These are phyloP conservation scores for Pleurotus salmoneostramineus DNA, from an alignment of 768 basidiomycete genomes.

Conservation along the genomic window DNA sequence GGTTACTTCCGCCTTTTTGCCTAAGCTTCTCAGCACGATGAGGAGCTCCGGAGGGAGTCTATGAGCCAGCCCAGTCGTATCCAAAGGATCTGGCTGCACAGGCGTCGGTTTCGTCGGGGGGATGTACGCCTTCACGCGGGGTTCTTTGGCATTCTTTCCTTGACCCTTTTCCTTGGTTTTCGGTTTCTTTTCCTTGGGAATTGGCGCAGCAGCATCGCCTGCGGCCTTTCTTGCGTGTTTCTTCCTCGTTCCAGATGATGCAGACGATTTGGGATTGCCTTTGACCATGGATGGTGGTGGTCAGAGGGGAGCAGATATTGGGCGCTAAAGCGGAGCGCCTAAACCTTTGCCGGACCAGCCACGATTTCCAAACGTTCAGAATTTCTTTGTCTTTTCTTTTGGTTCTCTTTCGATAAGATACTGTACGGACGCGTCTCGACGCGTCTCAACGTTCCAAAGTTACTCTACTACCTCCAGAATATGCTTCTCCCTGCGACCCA, in stretches of 20 bases:
- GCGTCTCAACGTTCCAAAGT: too few species aligned
- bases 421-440: too few species aligned
- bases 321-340: too few species aligned
- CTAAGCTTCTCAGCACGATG: constrained; percentile 73
- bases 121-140: constrained; percentile 81
- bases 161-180: constrained; percentile 46
- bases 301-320: neutral
- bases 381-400: too few species aligned
- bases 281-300: constrained; percentile 28
- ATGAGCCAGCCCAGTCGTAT: constrained; percentile 74
- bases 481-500: too few species aligned
- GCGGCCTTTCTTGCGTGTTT: constrained; percentile 83
- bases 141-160: constrained; percentile 61
- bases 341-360: too few species aligned
- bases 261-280: constrained; percentile 65
- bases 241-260: constrained; percentile 83
- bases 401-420: too few species aligned
- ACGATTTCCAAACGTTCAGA: too few species aligned
- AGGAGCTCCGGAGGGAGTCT: constrained; percentile 77
- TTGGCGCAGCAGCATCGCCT: constrained; percentile 27
- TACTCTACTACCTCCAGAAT: too few species aligned
- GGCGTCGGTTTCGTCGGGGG: constrained; percentile 80
- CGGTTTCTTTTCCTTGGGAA: constrained; percentile 38
- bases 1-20: constrained; percentile 89
- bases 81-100: constrained; percentile 79